Conservation (phyloP, 441 rosid species). For the Iberis amara region DNA sequence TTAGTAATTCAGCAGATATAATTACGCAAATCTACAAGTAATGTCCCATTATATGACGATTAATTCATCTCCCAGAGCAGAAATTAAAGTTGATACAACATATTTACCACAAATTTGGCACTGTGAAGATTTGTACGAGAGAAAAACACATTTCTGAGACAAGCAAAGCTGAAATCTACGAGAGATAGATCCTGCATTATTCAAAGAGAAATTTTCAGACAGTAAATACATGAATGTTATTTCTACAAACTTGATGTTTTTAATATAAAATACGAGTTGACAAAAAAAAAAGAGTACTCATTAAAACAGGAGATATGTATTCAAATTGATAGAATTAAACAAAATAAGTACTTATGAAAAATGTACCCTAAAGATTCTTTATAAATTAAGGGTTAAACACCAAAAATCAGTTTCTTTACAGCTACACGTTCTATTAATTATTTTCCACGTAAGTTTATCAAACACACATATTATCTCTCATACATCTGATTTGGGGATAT, state of each 20-base stretch:
- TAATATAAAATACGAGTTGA: neutral
- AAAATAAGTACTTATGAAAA: neutral
- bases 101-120: conserved; percentile 77
- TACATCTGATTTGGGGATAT: conserved; percentile 12
- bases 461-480: conserved; percentile 3
- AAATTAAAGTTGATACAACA: neutral
- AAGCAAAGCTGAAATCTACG: conserved; percentile 86
- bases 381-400: neutral
- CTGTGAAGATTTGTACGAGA: conserved; percentile 84
- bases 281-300: neutral
- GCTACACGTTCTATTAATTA: neutral
- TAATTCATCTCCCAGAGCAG: neutral
- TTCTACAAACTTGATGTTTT: neutral
- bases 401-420: neutral
- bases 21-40: conserved; percentile 2
- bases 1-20: conserved; percentile 22
- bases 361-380: neutral
- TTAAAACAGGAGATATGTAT: neutral
- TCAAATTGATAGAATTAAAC: neutral
- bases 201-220: conserved; percentile 18
- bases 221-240: conserved; percentile 8
- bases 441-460: neutral
- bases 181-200: conserved; percentile 67
- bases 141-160: conserved; percentile 82
- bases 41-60: conserved; percentile 3